Evolutionary conservation across 805 yeast genomes (phyloP).

Genomic region (Candida sphagnicola): DNA sequence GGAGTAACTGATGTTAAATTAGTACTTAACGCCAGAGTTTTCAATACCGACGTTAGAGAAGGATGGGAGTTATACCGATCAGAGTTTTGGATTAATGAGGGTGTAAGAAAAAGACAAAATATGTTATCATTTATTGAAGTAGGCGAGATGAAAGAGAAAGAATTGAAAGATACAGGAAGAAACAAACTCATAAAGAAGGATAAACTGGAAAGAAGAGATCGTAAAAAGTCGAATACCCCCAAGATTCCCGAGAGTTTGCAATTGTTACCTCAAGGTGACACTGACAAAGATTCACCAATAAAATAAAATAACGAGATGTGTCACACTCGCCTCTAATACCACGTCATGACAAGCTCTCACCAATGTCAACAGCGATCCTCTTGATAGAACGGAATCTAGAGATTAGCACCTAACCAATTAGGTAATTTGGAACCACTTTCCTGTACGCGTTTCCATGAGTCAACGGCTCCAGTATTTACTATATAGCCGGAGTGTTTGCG

Average conservation of each 20-base stretch:
- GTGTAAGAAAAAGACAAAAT: slow-evolving; percentile 50
- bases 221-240: slow-evolving; percentile 20
- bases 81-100: slow-evolving; percentile 90
- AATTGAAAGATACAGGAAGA: slow-evolving; percentile 15
- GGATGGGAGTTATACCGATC: slow-evolving; percentile 93
- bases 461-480: background rate
- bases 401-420: too few species aligned
- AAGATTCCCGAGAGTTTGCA: background rate
- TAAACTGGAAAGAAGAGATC: slow-evolving; percentile 37
- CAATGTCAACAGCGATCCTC: too few species aligned
- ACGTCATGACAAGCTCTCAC: too few species aligned
- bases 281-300: too few species aligned
- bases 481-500: too few species aligned
- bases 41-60: slow-evolving; percentile 78
- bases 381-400: too few species aligned
- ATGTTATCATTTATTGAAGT: slow-evolving; percentile 27
- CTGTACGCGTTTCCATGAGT: too few species aligned
- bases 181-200: slow-evolving; percentile 30
- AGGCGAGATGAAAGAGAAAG: slow-evolving; percentile 1
- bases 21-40: slow-evolving; percentile 75
- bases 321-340: too few species aligned
- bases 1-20: slow-evolving; percentile 76
- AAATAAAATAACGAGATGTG: too few species aligned
- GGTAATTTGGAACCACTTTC: too few species aligned
- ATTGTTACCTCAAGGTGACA: background rate